Evolutionary conservation across 176 grass and related monocot species (phyloP).

Genomic region (Pontederia crassipes): DNA sequence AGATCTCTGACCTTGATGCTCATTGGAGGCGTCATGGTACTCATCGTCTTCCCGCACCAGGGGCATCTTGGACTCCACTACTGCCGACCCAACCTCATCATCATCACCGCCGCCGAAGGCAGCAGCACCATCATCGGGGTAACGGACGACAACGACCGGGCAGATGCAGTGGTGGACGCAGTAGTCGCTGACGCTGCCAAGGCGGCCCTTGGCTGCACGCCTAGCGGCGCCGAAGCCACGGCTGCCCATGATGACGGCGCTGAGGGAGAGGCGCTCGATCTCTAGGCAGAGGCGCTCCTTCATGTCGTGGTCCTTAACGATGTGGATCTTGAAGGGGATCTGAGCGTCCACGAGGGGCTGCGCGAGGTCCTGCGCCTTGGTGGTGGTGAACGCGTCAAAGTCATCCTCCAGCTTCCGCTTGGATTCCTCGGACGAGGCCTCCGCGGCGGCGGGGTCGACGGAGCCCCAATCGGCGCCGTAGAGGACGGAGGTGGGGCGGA

Average conservation of each 20-base stretch:
- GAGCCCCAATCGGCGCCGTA: constrained; percentile 93
- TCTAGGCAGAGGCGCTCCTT: constrained; percentile 92
- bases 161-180: constrained; percentile 93
- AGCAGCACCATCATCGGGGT: constrained; percentile 39
- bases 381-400: constrained; percentile 70
- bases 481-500: constrained; percentile 63
- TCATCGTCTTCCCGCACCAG: no score
- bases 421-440: constrained; percentile 22
- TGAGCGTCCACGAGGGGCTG: constrained; percentile 64
- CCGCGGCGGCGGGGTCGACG: constrained; percentile 38
- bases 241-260: constrained; percentile 92
- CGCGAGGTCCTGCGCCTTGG: constrained; percentile 74
- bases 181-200: constrained; percentile 89
- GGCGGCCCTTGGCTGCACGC: constrained; percentile 46
- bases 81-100: background rate
- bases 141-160: constrained; percentile 71
- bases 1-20: no score
- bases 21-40: no score
- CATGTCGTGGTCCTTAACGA: constrained; percentile 98
- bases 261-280: constrained; percentile 66
- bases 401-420: constrained; percentile 67
- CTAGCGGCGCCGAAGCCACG: constrained; percentile 73
- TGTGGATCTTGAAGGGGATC: constrained; percentile 85
- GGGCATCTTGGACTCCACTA: no score
- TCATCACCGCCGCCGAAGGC: constrained; percentile 6